Evolutionary conservation across 1,284 basidiomycete species (phyloP).

Genomic region (Ceratobasidium sp.): DNA sequence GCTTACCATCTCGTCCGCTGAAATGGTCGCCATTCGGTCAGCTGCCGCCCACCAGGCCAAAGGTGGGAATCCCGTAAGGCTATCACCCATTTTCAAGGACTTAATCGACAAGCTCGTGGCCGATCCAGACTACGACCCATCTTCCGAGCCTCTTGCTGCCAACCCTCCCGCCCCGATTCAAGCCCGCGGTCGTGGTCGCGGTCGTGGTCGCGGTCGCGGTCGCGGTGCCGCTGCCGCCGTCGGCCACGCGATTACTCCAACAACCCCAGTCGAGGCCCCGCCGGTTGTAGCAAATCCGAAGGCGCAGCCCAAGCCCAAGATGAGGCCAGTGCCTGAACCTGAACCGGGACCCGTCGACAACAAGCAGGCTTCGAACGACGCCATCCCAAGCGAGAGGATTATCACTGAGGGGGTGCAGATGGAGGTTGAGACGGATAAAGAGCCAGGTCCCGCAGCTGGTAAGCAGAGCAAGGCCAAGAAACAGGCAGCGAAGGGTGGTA

Average conservation of each 20-base stretch:
- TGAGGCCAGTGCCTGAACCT: background rate
- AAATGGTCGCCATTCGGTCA: background rate
- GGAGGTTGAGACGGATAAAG: background rate
- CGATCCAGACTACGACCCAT: slow-evolving; percentile 1
- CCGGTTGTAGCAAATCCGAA: background rate
- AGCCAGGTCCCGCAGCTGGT: background rate
- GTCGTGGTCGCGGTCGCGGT: background rate
- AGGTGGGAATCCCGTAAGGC: background rate
- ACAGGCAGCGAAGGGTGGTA: background rate
- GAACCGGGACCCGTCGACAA: background rate
- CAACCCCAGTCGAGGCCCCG: background rate
- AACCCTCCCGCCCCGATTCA: background rate
- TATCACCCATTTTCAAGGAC: background rate
- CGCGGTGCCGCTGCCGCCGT: background rate
- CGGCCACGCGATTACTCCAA: background rate
- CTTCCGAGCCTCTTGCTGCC: background rate
- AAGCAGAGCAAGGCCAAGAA: background rate
- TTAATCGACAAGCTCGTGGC: background rate
- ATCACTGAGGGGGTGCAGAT: background rate
- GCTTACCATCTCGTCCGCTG: background rate
- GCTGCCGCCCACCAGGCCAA: background rate
- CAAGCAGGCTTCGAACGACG: background rate
- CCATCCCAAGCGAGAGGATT: background rate
- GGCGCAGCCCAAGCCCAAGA: background rate
- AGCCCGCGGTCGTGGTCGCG: background rate